Evolutionary conservation across 2,329 filamentous ascomycete genomes (phyloP).

Genomic region (Colletotrichum siamense): DNA sequence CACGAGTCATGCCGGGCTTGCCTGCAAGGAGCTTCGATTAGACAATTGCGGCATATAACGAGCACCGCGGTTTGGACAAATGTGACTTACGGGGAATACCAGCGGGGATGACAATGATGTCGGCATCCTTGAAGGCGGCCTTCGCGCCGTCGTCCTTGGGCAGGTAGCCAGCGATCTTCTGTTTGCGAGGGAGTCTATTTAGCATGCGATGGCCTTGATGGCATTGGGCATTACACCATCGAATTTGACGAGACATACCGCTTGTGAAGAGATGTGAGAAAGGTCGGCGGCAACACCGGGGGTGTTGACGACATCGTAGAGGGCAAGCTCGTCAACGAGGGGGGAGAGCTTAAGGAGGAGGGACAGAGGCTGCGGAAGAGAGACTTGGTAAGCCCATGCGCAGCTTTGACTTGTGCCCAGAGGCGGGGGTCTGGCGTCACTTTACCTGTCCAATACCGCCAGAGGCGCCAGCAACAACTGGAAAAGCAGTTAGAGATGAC

Average conservation of each 20-base stretch:
- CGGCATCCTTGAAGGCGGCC: constrained; percentile 87
- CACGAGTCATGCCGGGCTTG: constrained; percentile 99
- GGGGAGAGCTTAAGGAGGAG: constrained; percentile 93
- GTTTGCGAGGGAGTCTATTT: background rate
- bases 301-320: constrained; percentile 99
- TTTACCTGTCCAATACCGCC: constrained; percentile 97
- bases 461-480: constrained; percentile 90
- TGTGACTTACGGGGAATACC: constrained; percentile 93
- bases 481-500: background rate
- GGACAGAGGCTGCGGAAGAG: constrained; percentile 76
- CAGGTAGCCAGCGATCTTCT: constrained; percentile 89
- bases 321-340: constrained; percentile 87
- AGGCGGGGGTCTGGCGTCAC: constrained; percentile 19
- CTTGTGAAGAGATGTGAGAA: constrained; percentile 93
- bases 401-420: background rate
- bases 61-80: background rate
- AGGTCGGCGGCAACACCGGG: constrained; percentile 95
- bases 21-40: constrained; percentile 55
- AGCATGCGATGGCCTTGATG: background rate
- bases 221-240: background rate
- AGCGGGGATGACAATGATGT: constrained; percentile 96
- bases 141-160: constrained; percentile 87
- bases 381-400: constrained; percentile 22
- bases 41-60: background rate
- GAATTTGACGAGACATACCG: constrained; percentile 54